These are phyloP conservation scores for Botrytis paeoniae DNA, from an alignment of 2,329 filamentous ascomycete species.

Conservation along the genomic window DNA sequence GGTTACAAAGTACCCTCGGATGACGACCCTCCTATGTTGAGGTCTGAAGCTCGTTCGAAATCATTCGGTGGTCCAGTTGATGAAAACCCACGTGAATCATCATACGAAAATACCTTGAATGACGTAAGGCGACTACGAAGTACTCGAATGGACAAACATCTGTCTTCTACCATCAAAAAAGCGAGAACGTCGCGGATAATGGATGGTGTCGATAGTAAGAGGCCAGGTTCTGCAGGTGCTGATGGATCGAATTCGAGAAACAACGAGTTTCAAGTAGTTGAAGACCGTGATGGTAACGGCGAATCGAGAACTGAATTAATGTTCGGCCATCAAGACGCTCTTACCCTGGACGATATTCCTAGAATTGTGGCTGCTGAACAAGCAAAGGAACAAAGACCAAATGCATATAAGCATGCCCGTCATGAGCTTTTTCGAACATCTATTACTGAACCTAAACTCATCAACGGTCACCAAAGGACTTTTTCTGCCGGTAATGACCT, in stretches of 20 bases:
- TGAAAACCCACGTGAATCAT: slow-evolving; percentile 63
- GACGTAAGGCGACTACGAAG: slow-evolving; percentile 90
- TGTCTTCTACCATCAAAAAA: slow-evolving; percentile 89
- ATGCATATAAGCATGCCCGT: slow-evolving; percentile 72
- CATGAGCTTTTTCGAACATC: slow-evolving; percentile 61
- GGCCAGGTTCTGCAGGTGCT: slow-evolving; percentile 69
- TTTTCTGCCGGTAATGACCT: slow-evolving; percentile 56
- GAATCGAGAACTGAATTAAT: slow-evolving; percentile 75
- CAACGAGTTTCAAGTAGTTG: slow-evolving; percentile 71
- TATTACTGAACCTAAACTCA: slow-evolving; percentile 59
- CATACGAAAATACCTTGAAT: slow-evolving; percentile 92
- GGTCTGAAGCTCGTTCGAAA: slow-evolving; percentile 68
- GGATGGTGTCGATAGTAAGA: slow-evolving; percentile 73
- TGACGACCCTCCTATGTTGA: slow-evolving; percentile 52
- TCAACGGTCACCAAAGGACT: slow-evolving; percentile 67
- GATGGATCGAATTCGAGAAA: slow-evolving; percentile 52
- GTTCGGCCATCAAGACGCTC: slow-evolving; percentile 84
- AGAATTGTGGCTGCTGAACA: slow-evolving; percentile 94
- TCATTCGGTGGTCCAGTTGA: slow-evolving; percentile 63
- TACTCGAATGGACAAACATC: slow-evolving; percentile 87
- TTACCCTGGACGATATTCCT: slow-evolving; percentile 94
- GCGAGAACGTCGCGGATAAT: slow-evolving; percentile 89
- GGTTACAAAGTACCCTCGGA: slow-evolving; percentile 55
- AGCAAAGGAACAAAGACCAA: slow-evolving; percentile 82
- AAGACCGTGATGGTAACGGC: slow-evolving; percentile 68